These are phyloP conservation scores for Botryotinia globosa DNA, from an alignment of 2,329 filamentous ascomycete genomes.

Conservation along the genomic window DNA sequence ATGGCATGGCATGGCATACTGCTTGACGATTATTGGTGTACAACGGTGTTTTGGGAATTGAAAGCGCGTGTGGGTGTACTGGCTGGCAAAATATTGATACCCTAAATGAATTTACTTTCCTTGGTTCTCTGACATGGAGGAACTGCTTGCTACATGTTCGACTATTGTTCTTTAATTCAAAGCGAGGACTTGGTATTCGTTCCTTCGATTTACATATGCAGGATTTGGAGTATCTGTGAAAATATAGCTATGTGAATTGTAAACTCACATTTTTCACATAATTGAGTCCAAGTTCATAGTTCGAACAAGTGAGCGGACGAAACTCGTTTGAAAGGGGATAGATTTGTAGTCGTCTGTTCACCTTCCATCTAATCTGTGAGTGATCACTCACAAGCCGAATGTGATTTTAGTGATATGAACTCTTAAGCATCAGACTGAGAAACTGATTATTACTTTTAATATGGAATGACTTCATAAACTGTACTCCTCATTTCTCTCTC, in stretches of 20 bases:
- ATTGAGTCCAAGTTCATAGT: neutral
- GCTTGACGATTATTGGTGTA: too few species aligned
- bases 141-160: neutral
- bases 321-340: neutral
- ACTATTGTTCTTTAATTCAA: neutral
- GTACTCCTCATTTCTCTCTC: neutral
- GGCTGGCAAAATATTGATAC: slow-evolving; percentile 6
- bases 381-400: neutral
- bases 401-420: neutral
- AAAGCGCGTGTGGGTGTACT: neutral
- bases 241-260: neutral
- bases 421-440: neutral
- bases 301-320: neutral
- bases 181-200: neutral
- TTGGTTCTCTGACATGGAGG: neutral
- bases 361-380: neutral
- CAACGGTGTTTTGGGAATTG: neutral
- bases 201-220: neutral
- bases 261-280: neutral
- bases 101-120: neutral
- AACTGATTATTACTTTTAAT: neutral
- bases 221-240: neutral
- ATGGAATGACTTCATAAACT: neutral
- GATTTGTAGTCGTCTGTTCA: neutral
- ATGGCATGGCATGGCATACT: neutral